These are phyloP conservation scores for Marchantia paleacea DNA, from an alignment of 225 moss, liverwort and hornwort genomes.

Conservation along the genomic window DNA sequence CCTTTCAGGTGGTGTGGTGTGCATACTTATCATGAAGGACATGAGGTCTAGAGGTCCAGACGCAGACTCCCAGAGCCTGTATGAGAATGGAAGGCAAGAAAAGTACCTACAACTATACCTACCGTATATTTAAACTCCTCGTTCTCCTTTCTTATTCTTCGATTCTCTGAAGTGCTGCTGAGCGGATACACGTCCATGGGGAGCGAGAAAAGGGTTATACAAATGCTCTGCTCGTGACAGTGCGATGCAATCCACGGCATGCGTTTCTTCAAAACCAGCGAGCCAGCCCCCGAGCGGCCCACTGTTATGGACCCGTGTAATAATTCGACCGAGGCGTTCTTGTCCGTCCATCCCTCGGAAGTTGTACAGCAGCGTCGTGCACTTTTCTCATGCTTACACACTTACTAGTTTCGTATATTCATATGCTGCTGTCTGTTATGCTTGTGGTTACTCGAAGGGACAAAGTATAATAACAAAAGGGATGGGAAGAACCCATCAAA, in stretches of 20 bases:
- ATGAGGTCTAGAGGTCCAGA: background rate
- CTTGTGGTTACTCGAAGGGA: background rate
- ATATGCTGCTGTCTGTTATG: background rate
- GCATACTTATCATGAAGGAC: too few relatives aligned
- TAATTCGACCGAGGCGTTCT: too few relatives aligned
- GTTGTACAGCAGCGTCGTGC: background rate
- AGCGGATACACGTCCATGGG: background rate
- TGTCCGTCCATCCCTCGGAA: background rate
- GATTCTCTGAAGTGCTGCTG: background rate
- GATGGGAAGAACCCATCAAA: too few relatives aligned
- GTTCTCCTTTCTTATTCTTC: background rate
- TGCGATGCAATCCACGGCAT: background rate
- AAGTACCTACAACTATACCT: background rate
- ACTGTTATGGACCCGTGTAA: too few relatives aligned
- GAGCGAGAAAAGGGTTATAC: background rate
- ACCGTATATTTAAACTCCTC: background rate
- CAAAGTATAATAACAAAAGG: too few relatives aligned
- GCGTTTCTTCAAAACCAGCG: background rate
- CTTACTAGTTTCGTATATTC: background rate
- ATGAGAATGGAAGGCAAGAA: background rate
- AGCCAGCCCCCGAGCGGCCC: too few relatives aligned
- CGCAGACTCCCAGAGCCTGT: background rate
- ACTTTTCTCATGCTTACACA: background rate
- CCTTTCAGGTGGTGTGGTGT: background rate
- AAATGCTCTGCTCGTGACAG: background rate